These are phyloP conservation scores for Rugiboletus extremiorientalis DNA, from an alignment of 1,284 basidiomycete species.

Conservation along the genomic window DNA sequence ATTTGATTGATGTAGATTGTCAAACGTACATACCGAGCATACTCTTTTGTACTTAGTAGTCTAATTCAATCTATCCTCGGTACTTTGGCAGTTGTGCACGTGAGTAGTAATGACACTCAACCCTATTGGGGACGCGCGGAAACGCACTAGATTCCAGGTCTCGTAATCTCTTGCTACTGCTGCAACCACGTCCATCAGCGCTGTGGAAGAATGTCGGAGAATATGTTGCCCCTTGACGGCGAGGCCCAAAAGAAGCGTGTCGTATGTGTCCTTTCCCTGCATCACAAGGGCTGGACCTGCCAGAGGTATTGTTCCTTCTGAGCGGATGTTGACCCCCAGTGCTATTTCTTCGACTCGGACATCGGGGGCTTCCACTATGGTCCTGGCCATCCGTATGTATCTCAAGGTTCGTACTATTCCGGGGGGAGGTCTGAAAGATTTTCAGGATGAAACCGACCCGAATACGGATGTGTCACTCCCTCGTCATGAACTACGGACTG, in stretches of 20 bases:
- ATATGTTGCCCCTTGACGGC: conserved; percentile 69
- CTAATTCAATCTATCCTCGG: neutral
- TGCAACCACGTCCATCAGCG: neutral
- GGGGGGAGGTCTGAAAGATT: neutral
- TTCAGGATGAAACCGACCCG: conserved; percentile 92
- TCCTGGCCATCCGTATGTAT: conserved; percentile 79
- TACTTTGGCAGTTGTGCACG: conserved; percentile 19
- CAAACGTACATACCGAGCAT: conserved; percentile 8
- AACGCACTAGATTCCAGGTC: neutral
- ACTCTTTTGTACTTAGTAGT: neutral
- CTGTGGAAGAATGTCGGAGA: conserved; percentile 42
- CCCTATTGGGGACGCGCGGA: neutral
- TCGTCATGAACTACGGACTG: conserved; percentile 99
- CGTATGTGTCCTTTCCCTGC: conserved; percentile 49
- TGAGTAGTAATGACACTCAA: conserved; percentile 13
- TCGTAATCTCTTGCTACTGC: conserved; percentile 1
- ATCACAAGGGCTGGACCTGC: neutral
- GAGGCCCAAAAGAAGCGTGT: conserved; percentile 83
- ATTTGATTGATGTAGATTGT: conserved; percentile 29
- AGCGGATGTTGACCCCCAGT: conserved; percentile 48
- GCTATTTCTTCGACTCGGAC: conserved; percentile 98
- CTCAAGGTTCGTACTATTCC: neutral
- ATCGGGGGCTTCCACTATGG: conserved; percentile 99
- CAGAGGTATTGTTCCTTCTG: neutral
- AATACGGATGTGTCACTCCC: conserved; percentile 98